Percentiles rank a stretch among this genome's conserved stretches.
Conservation (phyloP, 2,329 filamentous ascomycete species). For the Rhexocercosporidium sp. region DNA sequence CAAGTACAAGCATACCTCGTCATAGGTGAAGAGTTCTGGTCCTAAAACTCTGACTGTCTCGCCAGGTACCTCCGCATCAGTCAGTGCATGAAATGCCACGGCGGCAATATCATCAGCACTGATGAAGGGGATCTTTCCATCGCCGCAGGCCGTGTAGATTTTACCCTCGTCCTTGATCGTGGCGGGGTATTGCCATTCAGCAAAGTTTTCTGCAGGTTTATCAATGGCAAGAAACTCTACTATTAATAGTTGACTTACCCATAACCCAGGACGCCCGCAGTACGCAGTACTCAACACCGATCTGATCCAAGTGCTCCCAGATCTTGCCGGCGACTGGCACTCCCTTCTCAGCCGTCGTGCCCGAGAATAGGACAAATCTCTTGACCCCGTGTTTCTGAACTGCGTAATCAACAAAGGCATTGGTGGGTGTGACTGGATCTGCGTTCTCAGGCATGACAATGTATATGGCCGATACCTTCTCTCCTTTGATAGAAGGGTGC, state of each 20-base stretch:
- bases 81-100: slow-evolving; percentile 48
- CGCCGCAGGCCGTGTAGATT: slow-evolving; percentile 50
- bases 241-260: slow-evolving; percentile 38
- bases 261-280: slow-evolving; percentile 55
- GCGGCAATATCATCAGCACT: slow-evolving; percentile 53
- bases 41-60: slow-evolving; percentile 44
- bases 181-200: slow-evolving; percentile 10
- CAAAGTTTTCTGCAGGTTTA: slow-evolving; percentile 29
- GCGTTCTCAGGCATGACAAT: slow-evolving; percentile 45
- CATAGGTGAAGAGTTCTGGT: slow-evolving; percentile 41
- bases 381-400: slow-evolving; percentile 41
- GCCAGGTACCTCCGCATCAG: slow-evolving; percentile 45
- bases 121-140: slow-evolving; percentile 53
- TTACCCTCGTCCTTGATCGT: slow-evolving; percentile 47
- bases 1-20: slow-evolving; percentile 34
- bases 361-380: slow-evolving; percentile 51
- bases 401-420: slow-evolving; percentile 50
- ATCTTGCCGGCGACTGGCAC: slow-evolving; percentile 42
- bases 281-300: slow-evolving; percentile 48
- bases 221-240: slow-evolving; percentile 5
- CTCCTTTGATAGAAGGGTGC: slow-evolving; percentile 24
- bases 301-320: slow-evolving; percentile 47
- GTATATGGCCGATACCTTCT: slow-evolving; percentile 46
- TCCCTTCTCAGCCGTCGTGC: slow-evolving; percentile 35
- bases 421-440: slow-evolving; percentile 43